Evolutionary conservation across 192 early-diverging fungal species (phyloP).

Genomic region (Oehlia diaphana): DNA sequence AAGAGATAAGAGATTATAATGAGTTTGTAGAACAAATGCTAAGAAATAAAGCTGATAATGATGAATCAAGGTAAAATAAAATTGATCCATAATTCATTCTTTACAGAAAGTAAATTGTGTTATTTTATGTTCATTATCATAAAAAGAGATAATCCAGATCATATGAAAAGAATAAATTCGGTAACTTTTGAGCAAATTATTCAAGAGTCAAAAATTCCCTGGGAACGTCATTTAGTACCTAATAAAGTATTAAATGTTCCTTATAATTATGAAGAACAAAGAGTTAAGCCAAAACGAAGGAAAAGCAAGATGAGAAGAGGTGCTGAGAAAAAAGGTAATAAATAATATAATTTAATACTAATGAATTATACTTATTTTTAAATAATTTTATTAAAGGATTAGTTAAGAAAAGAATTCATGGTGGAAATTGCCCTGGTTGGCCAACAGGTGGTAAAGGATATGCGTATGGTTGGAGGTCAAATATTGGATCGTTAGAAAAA

Average conservation of each 20-base stretch:
- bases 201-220: slow-evolving; percentile 23
- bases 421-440: background rate
- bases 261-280: background rate
- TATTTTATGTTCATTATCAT: background rate
- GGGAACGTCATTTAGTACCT: slow-evolving; percentile 20
- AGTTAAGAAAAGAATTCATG: background rate
- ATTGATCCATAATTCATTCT: background rate
- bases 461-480: slow-evolving; percentile 2
- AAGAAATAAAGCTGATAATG: background rate
- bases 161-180: background rate
- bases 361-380: background rate
- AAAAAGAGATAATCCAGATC: background rate
- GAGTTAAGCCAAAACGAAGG: slow-evolving; percentile 4
- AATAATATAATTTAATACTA: background rate
- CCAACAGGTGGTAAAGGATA: slow-evolving; percentile 2
- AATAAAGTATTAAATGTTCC: slow-evolving; percentile 24
- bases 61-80: background rate
- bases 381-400: background rate
- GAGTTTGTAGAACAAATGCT: background rate
- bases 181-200: slow-evolving; percentile 15
- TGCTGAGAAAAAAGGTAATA: background rate
- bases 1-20: background rate
- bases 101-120: background rate
- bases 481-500: background rate
- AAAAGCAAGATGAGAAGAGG: slow-evolving; percentile 22